Conservation (phyloP, 768 basidiomycete species). For the Multifurca ochricompacta region DNA sequence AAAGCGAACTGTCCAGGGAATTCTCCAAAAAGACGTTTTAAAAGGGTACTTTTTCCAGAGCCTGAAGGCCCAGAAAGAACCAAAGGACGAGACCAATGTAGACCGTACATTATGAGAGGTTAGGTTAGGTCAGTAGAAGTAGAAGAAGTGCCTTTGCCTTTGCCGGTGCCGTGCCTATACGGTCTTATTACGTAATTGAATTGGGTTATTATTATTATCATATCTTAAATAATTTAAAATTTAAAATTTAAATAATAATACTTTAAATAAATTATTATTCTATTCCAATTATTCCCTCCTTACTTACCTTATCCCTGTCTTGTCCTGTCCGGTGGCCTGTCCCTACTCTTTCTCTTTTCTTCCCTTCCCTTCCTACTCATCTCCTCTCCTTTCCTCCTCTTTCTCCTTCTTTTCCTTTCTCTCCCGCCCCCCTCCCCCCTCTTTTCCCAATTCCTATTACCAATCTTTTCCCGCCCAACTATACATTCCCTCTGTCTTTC, state of each 20-base stretch:
- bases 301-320: no score
- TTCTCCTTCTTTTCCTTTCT: neutral
- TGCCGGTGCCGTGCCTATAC: no score
- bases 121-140: neutral
- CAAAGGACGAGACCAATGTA: conserved; percentile 59
- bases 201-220: no score
- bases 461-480: neutral
- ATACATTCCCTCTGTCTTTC: conserved; percentile 13
- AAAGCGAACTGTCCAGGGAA: conserved; percentile 86
- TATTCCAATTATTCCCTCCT: no score
- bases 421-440: neutral
- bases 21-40: conserved; percentile 71
- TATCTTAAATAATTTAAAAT: no score
- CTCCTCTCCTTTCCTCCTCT: neutral
- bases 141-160: no score
- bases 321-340: no score
- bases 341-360: no score
- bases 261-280: no score
- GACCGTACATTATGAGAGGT: conserved; percentile 28
- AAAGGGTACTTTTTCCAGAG: conserved; percentile 89
- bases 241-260: no score
- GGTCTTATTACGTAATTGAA: no score
- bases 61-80: conserved; percentile 90
- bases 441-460: neutral
- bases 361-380: no score